Base-by-base conservation (phyloP, 139 green algal genomes). In the Pseudopediastrum boryanum region DNA sequence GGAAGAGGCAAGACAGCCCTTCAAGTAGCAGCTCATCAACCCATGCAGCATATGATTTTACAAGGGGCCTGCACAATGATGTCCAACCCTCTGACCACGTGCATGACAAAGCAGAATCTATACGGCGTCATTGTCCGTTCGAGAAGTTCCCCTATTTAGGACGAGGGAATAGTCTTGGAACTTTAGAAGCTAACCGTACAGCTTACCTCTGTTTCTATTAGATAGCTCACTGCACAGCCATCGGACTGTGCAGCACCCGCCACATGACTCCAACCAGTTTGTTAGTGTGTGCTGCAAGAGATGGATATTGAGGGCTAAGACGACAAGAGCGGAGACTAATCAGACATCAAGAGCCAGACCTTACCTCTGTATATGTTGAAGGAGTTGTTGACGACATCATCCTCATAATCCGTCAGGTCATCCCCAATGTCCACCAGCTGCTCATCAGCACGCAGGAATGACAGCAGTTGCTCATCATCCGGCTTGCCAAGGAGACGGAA, bases 381-480 rank as follows among this genome's bases (percentile, higher is more conserved):
- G 7, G 83, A 89, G 61, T 92, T 93, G 25, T 69, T 78, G 39
- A 87, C 52, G 13, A 94, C 85, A 59, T 93, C 90, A 58, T 87
- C 91, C 82, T 95, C 90, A 52, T 95, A 95, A 43, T 94, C 89
- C 16, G 83, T 79, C 13, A 94, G 80, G 61, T 96, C 92, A 75
- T 96, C 92, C 0, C 89, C 87, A 35, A 96, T 93, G 84, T 96
- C 92, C 16, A 96, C 90, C 65, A 96, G 84, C 76, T 84, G 72
- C 79, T 96, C 92, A 50, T 96, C 92, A 2, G 89, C 38, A 0
- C 71, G 62, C 42, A 96, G 80, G 69, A 95, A 96, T 1, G 77
- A 65, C 41, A 95, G 67, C 77, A 94, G 81, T 0, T 25, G 10
- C 3, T 87, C 64, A 46, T 91, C 82, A 13, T 71, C 48, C 2